These are phyloP conservation scores for Didymella exigua DNA, from an alignment of 2,329 filamentous ascomycete genomes.

Conservation along the genomic window DNA sequence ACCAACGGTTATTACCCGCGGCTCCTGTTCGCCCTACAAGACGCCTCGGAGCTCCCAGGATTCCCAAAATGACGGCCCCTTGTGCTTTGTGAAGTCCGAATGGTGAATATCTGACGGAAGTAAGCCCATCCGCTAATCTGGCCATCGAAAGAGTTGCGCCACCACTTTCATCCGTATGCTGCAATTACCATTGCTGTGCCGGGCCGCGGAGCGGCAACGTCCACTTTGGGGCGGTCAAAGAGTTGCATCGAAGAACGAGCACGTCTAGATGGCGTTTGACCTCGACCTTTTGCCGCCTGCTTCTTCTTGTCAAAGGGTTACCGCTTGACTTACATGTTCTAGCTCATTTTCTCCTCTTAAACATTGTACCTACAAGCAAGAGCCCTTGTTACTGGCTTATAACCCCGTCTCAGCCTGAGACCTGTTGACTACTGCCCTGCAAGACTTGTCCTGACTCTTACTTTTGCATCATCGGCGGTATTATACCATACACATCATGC, in stretches of 20 bases:
- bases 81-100: background rate
- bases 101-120: background rate
- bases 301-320: conserved; percentile 1
- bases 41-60: background rate
- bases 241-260: background rate
- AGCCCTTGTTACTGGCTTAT: conserved; percentile 2
- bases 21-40: background rate
- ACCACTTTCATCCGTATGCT: background rate
- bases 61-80: background rate
- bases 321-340: background rate
- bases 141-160: background rate
- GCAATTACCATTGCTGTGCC: background rate
- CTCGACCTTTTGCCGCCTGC: background rate
- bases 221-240: background rate
- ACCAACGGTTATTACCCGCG: background rate
- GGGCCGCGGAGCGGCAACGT: background rate
- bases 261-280: conserved; percentile 5
- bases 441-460: background rate
- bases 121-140: background rate
- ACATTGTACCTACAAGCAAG: background rate
- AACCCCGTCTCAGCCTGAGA: conserved; percentile 8
- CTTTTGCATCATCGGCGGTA: background rate
- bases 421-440: background rate
- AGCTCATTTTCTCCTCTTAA: background rate
- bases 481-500: background rate